phyloP scores from a whole-genome alignment of 208 protist species.

The Trypanosoma caninum region DNA sequence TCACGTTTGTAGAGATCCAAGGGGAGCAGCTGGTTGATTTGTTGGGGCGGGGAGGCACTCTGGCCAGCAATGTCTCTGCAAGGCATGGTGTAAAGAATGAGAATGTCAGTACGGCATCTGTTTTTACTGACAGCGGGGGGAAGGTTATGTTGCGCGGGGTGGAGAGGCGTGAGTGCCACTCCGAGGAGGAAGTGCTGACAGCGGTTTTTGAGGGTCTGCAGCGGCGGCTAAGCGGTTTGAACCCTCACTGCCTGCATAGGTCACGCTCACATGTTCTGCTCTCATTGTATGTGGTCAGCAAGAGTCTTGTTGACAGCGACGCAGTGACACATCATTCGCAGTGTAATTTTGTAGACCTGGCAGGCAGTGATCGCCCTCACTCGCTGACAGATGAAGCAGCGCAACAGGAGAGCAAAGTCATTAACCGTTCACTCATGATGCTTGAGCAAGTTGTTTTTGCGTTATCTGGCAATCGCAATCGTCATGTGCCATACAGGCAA shows the following conservation, averaged over 20 bases:
- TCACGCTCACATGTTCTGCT: conserved; percentile 81
- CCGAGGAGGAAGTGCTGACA: conserved; percentile 77
- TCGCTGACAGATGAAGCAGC: conserved; percentile 16
- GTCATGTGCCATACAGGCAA: conserved; percentile 69
- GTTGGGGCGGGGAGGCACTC: conserved; percentile 19
- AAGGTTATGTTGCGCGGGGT: conserved; percentile 34
- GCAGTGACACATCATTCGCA: conserved; percentile 45
- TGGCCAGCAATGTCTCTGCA: neutral
- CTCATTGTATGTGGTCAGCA: conserved; percentile 68
- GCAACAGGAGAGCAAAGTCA: conserved; percentile 21
- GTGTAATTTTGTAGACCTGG: conserved; percentile 92
- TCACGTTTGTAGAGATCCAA: conserved; percentile 74
- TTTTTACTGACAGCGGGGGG: conserved; percentile 32
- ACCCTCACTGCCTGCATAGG: conserved; percentile 38
- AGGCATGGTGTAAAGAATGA: neutral
- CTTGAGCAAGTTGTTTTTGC: conserved; percentile 91
- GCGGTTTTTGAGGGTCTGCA: conserved; percentile 75
- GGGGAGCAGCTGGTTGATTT: conserved; percentile 73
- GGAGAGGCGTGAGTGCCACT: conserved; percentile 30
- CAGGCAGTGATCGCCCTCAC: conserved; percentile 71
- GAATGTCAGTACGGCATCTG: conserved; percentile 15
- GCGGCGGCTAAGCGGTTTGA: conserved; percentile 44
- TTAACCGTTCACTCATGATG: conserved; percentile 88
- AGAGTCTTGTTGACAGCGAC: conserved; percentile 73
- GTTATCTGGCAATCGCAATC: conserved; percentile 24